Base-by-base conservation (phyloP, 169 alveolate species). In the Cryptosporidium ubiquitum region DNA sequence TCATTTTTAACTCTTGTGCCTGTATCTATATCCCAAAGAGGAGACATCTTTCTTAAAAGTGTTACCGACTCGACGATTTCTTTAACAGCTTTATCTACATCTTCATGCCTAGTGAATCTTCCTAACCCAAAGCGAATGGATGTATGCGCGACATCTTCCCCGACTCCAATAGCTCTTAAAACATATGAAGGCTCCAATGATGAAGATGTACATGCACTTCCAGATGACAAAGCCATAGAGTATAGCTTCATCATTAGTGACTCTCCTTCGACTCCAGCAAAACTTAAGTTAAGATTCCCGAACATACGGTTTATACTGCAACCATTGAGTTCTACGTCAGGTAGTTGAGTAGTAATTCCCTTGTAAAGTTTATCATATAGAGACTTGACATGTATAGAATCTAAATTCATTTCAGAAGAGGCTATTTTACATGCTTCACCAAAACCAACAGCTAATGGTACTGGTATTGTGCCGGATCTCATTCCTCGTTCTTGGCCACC, bases 401-500 rank as follows among this genome's bases (percentile, higher is more conserved):
- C 99, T 85, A 97, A 92, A 42, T 95, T 95, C 98, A 98, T 96
- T 86, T 98, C 99, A 79, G 84, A 64, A 58, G 70, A 49, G 4
- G 99, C 98, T 42, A 98, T 75, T 52, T 91, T 94, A 39, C 98
- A 96, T n/a, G 99, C 99, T 70, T 94, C 98, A 7, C 99, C 99
- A 69, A 98, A 93, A 0, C 99, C 99, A 39, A 98, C 99, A 84
- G 95, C 94, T 49, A 96, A 75, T 33, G 97, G 97, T 10, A 97
- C 94, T 5, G 98, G 95, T 68, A 96, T 79, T 7, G 98, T 96
- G 20, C 99, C 99, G 42, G 99, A 96, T 84, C 99, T 92, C 86
- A 98, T 84, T 44, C 99, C 99, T 51, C 99, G 93, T 92, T 98
- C 99, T 94, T 98, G 98, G 9, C 99, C 99, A 29, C 99, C 99